phyloP scores from a whole-genome alignment of 1,284 basidiomycete species.

The Apiotrichum gracile region DNA sequence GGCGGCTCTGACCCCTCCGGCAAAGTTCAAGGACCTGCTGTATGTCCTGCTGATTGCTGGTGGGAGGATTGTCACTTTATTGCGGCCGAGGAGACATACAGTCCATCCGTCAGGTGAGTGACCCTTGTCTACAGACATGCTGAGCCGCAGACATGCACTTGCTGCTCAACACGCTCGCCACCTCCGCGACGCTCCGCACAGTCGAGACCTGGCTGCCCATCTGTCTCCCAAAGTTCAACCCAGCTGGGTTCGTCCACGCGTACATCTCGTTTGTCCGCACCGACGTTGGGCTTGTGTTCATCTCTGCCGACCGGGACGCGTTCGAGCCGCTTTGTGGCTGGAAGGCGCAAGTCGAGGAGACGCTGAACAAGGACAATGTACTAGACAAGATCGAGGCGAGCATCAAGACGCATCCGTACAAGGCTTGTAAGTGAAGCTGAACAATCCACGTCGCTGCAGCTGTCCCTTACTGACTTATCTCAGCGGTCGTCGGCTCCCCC shows the following conservation, averaged over 20 bases:
- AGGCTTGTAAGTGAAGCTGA: slow-evolving; percentile 34
- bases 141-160: slow-evolving; percentile 69
- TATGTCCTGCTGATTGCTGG: slow-evolving; percentile 80
- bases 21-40: slow-evolving; percentile 83
- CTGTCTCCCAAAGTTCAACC: slow-evolving; percentile 91
- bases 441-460: neutral
- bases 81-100: slow-evolving; percentile 84
- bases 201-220: slow-evolving; percentile 89
- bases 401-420: slow-evolving; percentile 35
- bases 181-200: slow-evolving; percentile 62
- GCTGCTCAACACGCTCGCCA: slow-evolving; percentile 66
- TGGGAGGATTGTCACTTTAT: slow-evolving; percentile 75
- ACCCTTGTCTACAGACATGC: too few species aligned
- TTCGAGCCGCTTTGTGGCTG: slow-evolving; percentile 55
- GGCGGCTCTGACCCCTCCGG: slow-evolving; percentile 66
- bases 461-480: neutral
- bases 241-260: slow-evolving; percentile 84
- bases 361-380: slow-evolving; percentile 58
- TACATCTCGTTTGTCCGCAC: slow-evolving; percentile 68
- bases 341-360: slow-evolving; percentile 63
- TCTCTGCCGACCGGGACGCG: slow-evolving; percentile 48
- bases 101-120: slow-evolving; percentile 80
- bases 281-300: slow-evolving; percentile 48
- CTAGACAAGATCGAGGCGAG: slow-evolving; percentile 46
- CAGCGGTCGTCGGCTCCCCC: slow-evolving; percentile 66